Base-by-base conservation (phyloP, 768 basidiomycete species). In the Tylopilus vinaceipallidus region DNA sequence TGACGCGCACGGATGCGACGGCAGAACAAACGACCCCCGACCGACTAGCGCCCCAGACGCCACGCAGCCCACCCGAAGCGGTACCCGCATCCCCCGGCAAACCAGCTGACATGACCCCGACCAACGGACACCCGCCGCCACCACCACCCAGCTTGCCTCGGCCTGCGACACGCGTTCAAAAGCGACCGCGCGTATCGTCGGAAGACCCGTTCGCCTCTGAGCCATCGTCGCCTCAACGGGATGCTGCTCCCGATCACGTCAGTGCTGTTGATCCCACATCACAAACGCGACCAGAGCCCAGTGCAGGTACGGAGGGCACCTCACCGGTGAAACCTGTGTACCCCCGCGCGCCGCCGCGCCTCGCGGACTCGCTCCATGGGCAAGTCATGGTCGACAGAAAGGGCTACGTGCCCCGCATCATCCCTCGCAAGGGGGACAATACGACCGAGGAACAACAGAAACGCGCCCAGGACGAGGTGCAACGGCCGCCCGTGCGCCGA, bases 331-430 rank as follows among this genome's bases (percentile, higher is more conserved):
- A 30, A 9, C 6, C 47, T 8, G 26, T 33, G 20, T 27, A 46
- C 19, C 37, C 48, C 8, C 57, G 50, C n/a, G 59, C 55, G 7
- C 63, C 64, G 3, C 63, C 64, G 2, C 64, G 56, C 9, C 3
- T 61, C 8, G 62, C 56, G 17, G 30, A 63, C 4, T 54, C 51
- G 3, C 4, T 66, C 2, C 49, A 38, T 3, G 56, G 63, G 0
- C 50, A 52, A 33, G 55, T 59, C 3, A 38, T 66, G 36, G 64
- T 61, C 6, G 53, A 61, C 36, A 49, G 37, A 42, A 51, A 38
- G 6, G 61, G 59, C 3, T 52, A 40, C 24, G 46, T 55, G 3
- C 63, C 59, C 3, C 52, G 49, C 8, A 5, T 38, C 11, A 5
- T 53, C 37, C 22, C 37, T 45, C 33, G 1, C 3, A 27, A 20